Evolutionary conservation across 2,329 filamentous ascomycete species (phyloP), one percentile per base, ranked within the genome.

Genomic region (Chrysosporium queenslandicum): DNA sequence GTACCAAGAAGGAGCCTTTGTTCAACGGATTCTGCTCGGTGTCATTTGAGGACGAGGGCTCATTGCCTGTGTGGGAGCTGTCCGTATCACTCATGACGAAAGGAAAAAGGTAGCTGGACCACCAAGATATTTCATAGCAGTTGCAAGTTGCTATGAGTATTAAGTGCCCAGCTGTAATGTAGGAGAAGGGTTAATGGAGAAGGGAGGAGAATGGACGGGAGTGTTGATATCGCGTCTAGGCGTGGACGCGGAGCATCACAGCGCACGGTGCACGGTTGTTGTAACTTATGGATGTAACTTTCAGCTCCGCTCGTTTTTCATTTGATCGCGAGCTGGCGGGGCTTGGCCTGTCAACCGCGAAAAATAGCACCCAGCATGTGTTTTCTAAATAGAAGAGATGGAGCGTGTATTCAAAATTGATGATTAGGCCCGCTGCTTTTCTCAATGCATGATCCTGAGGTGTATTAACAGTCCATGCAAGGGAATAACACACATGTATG

Each of bases 1-100:
- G 77, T 39, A 80, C 75, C n/a, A 81, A 69, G 60, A 81, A 82
- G 46, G 78, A 76, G 63, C 76, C 76, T 51, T 66, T 70, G 14
- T 65, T 61, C 54, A 64, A 57, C 52, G 63, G 61, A 52, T 63
- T 63, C 41, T 67, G 66, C 45, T 62, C 60, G 30, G 63, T 55
- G 55, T 63, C 60, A 43, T 63, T 58, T 53, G 65, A 63, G 20
- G 40, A 45, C 16, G 50, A 41, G 21, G 52, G 46, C 32, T 50
- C 52, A 29, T 39, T 45, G 41, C 49, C 39, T 45, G 27, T 29
- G n/a, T 37, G 30, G 12, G 30, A 45, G 27, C 9, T 29, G 29
- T 51, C 49, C 29, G 40, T 27, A 25, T 51, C 49, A 51, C 49
- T 45, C 49, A 51, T 51, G 20, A 23, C 34, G 49, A 51, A 45